Conservation (phyloP, 2,329 filamentous ascomycete species). For the Alternaria brassicicola region DNA sequence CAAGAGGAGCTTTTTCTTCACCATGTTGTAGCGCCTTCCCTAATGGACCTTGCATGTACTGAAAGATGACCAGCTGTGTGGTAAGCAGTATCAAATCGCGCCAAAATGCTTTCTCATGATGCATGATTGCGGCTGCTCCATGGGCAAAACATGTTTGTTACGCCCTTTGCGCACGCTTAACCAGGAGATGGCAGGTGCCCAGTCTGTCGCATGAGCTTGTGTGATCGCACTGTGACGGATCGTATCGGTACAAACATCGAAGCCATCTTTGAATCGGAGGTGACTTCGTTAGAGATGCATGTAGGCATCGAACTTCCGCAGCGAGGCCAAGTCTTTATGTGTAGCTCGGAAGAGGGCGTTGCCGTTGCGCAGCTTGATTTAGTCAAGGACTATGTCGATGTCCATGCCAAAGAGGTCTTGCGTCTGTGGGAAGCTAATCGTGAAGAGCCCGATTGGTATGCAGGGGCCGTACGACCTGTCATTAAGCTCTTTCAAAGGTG, state of each 20-base stretch:
- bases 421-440: conserved; percentile 3
- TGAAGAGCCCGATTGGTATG: conserved; percentile 15
- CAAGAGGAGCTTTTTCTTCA: conserved; percentile 7
- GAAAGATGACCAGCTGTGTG: conserved; percentile 11
- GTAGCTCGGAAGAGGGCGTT: conserved; percentile 17
- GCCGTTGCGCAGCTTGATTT: conserved; percentile 15
- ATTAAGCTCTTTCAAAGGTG: conserved; percentile 16
- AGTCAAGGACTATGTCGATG: conserved; percentile 19
- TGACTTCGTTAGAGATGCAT: conserved; percentile 1
- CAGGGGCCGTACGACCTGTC: conserved; percentile 5
- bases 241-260: conserved; percentile 14
- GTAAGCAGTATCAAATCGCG: neutral
- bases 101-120: neutral
- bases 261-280: conserved; percentile 16
- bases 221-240: conserved; percentile 13
- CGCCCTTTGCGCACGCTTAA: neutral
- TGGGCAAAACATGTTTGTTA: conserved; percentile 14
- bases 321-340: neutral
- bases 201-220: conserved; percentile 5
- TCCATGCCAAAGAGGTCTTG: conserved; percentile 15
- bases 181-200: conserved; percentile 11
- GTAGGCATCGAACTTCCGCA: conserved; percentile 13
- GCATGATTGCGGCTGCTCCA: neutral
- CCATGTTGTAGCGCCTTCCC: conserved; percentile 1
- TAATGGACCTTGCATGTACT: neutral